phyloP scores from a whole-genome alignment of 441 rosid genomes.

The Viola pubescens region DNA sequence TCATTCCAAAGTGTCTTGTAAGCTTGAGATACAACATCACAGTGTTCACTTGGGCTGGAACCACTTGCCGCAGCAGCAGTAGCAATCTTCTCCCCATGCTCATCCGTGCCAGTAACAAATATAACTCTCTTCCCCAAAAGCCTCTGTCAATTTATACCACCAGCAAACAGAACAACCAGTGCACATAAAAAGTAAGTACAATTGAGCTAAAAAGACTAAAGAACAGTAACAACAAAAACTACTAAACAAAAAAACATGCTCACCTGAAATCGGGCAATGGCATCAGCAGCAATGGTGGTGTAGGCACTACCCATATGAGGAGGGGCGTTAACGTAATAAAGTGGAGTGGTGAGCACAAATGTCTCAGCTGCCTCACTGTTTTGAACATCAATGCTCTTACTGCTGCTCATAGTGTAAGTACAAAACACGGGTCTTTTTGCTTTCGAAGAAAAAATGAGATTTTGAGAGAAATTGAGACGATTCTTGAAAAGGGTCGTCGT shows the following conservation, averaged over 20 bases:
- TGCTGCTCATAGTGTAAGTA: constrained; percentile 27
- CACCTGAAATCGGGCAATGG: constrained; percentile 93
- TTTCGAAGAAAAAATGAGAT: constrained; percentile 23
- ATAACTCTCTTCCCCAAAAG: constrained; percentile 75
- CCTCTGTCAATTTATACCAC: constrained; percentile 48
- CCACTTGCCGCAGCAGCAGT: constrained; percentile 62
- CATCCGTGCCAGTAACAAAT: constrained; percentile 87
- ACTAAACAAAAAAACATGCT: background rate
- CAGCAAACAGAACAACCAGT: constrained; percentile 10
- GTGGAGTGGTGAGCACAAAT: constrained; percentile 87
- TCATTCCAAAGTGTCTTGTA: constrained; percentile 78
- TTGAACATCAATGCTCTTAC: constrained; percentile 5
- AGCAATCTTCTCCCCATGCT: constrained; percentile 96
- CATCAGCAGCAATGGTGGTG: constrained; percentile 93
- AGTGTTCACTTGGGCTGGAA: constrained; percentile 67
- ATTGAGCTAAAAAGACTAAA: constrained; percentile 1
- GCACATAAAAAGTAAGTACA: background rate
- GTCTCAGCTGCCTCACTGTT: constrained; percentile 30
- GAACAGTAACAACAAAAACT: background rate
- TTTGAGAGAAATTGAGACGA: constrained; percentile 32
- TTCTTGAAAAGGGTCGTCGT: constrained; percentile 29
- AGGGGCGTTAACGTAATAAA: constrained; percentile 97
- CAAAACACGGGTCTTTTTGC: constrained; percentile 40
- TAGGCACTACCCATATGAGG: constrained; percentile 99
- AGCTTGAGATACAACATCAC: constrained; percentile 70